Conservation (phyloP, 2,329 filamentous ascomycete genomes). For the Graphilbum ipis-grandicollis region DNA sequence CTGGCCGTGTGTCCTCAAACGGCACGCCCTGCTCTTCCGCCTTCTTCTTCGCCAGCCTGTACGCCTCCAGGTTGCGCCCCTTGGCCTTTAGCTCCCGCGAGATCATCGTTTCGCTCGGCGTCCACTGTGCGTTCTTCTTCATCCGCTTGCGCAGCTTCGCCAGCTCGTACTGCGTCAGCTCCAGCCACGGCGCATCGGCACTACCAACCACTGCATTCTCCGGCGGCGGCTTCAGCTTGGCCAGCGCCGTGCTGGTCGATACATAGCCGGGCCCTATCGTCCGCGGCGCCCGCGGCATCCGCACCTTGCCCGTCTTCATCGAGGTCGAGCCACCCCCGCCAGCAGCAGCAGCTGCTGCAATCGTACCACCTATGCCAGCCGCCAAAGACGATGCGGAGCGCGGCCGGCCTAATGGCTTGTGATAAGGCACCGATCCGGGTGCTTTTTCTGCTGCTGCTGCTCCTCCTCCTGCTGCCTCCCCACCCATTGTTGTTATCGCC, state of each 20-base stretch:
- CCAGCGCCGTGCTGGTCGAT: constrained; percentile 21
- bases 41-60: constrained; percentile 41
- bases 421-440: background rate
- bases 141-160: constrained; percentile 62
- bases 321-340: too few relatives aligned
- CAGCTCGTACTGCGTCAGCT: constrained; percentile 46
- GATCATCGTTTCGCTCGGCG: constrained; percentile 73
- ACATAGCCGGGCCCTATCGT: constrained; percentile 11
- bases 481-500: too few relatives aligned
- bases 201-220: constrained; percentile 41
- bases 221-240: constrained; percentile 37
- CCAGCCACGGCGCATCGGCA: constrained; percentile 45
- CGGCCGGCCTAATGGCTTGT: background rate
- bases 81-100: constrained; percentile 57
- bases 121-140: constrained; percentile 85
- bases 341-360: too few relatives aligned
- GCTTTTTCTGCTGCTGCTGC: background rate
- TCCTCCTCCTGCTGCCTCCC: background rate
- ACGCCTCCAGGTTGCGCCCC: constrained; percentile 48
- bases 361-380: too few relatives aligned
- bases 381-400: too few relatives aligned
- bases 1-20: constrained; percentile 32
- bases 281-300: constrained; percentile 13
- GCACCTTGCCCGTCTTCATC: constrained; percentile 18
- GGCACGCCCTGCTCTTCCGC: constrained; percentile 47